Percentiles rank a stretch among this genome's conserved stretches.
Conservation (phyloP, 805 yeast genomes). For the Saturnispora hagleri region DNA sequence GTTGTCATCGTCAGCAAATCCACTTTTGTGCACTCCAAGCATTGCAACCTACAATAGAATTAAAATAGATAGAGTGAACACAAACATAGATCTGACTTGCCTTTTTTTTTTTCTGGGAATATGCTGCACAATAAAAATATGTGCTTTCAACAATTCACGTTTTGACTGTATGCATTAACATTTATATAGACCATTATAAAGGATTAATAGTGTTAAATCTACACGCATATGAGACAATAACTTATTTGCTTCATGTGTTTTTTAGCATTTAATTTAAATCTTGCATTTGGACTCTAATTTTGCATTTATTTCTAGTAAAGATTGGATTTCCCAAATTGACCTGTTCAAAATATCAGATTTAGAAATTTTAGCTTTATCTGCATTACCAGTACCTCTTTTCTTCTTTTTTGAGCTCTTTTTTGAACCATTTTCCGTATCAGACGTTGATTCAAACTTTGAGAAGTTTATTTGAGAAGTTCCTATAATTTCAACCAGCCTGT, state of each 20-base stretch:
- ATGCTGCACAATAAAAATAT: background rate
- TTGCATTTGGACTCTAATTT: background rate
- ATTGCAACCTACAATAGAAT: background rate
- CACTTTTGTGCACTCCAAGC: background rate
- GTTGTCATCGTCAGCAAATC: constrained; percentile 1
- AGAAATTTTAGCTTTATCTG: constrained; percentile 16
- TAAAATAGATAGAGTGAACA: no score
- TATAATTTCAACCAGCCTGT: constrained; percentile 23
- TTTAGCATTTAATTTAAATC: background rate
- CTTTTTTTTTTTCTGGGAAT: background rate
- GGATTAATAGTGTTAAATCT: background rate
- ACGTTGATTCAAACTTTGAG: background rate
- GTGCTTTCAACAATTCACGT: background rate
- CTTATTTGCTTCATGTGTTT: background rate
- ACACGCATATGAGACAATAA: background rate
- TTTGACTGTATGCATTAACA: background rate
- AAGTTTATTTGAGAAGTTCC: constrained; percentile 9
- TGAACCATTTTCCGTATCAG: constrained; percentile 3
- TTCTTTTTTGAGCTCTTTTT: constrained; percentile 2
- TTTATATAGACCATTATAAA: background rate
- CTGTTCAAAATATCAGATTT: constrained; percentile 21
- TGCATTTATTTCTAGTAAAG: constrained; percentile 15
- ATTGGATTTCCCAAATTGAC: constrained; percentile 24
- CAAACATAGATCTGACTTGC: background rate
- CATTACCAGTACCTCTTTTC: constrained; percentile 5